Evolutionary conservation across 2,329 filamentous ascomycete genomes (phyloP).

Genomic region (Fusarium tricinctum): DNA sequence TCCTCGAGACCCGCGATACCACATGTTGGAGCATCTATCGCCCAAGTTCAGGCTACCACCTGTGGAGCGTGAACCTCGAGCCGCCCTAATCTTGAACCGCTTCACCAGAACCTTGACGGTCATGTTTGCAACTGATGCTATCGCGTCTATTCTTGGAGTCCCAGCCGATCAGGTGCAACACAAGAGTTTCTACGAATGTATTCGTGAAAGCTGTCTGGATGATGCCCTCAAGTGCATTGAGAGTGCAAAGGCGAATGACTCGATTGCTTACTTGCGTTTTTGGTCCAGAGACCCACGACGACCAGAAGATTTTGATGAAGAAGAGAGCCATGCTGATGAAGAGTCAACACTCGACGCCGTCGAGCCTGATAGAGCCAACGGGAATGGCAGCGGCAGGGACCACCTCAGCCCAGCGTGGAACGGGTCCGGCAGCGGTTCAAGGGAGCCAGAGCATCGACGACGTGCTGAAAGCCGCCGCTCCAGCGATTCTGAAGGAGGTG

Average conservation of each 20-base stretch:
- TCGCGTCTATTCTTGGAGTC: constrained; percentile 82
- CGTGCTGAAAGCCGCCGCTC: constrained; percentile 50
- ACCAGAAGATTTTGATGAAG: constrained; percentile 63
- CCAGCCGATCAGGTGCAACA: constrained; percentile 77
- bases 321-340: constrained; percentile 56
- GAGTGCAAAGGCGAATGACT: constrained; percentile 90
- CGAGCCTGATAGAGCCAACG: background rate
- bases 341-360: constrained; percentile 20
- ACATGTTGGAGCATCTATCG: constrained; percentile 89
- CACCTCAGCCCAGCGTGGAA: constrained; percentile 1
- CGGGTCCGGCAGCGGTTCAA: background rate
- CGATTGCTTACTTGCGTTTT: constrained; percentile 89
- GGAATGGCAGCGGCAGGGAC: background rate
- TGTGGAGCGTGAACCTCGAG: constrained; percentile 81
- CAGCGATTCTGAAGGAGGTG: constrained; percentile 61
- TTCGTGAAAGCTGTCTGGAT: constrained; percentile 80
- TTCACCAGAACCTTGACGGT: constrained; percentile 86
- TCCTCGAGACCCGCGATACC: constrained; percentile 85
- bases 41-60: constrained; percentile 79
- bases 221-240: constrained; percentile 85
- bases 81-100: constrained; percentile 86
- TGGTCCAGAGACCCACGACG: constrained; percentile 82
- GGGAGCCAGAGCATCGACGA: constrained; percentile 11
- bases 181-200: constrained; percentile 89
- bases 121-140: constrained; percentile 87